Evolutionary conservation across 1,284 basidiomycete genomes (phyloP).

Genomic region (Inonotus obliquus): DNA sequence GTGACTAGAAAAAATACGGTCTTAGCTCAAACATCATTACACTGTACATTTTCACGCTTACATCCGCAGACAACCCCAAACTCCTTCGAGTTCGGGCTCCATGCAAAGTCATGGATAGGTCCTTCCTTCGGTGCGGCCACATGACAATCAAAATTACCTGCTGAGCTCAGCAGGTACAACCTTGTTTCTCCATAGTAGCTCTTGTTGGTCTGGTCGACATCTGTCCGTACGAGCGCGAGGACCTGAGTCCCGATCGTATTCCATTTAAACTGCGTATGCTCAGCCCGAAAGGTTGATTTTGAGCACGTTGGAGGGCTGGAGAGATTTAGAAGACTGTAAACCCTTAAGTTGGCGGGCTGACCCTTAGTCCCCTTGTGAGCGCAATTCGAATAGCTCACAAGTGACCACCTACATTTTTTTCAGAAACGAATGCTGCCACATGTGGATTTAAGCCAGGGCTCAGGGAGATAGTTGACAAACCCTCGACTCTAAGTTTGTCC

Average conservation of each 20-base stretch:
- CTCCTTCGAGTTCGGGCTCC: conserved; percentile 97
- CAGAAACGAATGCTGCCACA: conserved; percentile 86
- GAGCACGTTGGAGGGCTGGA: conserved; percentile 58
- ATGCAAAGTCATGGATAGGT: conserved; percentile 93
- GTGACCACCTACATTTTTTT: conserved; percentile 71
- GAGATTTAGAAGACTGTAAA: conserved; percentile 74
- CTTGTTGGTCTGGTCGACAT: conserved; percentile 96
- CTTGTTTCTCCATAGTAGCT: conserved; percentile 98
- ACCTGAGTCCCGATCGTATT: conserved; percentile 87
- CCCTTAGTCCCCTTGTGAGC: conserved; percentile 44
- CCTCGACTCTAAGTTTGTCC: conserved; percentile 81
- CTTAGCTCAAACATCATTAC: conserved; percentile 3
- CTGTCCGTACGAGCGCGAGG: conserved; percentile 89
- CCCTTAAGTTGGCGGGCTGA: conserved; percentile 85
- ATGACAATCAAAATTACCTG: conserved; percentile 93
- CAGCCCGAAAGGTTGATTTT: conserved; percentile 96
- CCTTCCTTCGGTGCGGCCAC: conserved; percentile 96
- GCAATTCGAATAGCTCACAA: not conserved
- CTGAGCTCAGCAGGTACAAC: conserved; percentile 89
- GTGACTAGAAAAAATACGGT: conserved; percentile 53
- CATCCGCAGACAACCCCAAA: conserved; percentile 96
- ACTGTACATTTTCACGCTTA: conserved; percentile 38
- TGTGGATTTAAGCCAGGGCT: conserved; percentile 83
- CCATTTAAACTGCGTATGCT: conserved; percentile 94
- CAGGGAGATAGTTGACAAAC: conserved; percentile 68